Conservation (phyloP, 2,329 filamentous ascomycete genomes). For the Calonectria pseudoturangicola region DNA sequence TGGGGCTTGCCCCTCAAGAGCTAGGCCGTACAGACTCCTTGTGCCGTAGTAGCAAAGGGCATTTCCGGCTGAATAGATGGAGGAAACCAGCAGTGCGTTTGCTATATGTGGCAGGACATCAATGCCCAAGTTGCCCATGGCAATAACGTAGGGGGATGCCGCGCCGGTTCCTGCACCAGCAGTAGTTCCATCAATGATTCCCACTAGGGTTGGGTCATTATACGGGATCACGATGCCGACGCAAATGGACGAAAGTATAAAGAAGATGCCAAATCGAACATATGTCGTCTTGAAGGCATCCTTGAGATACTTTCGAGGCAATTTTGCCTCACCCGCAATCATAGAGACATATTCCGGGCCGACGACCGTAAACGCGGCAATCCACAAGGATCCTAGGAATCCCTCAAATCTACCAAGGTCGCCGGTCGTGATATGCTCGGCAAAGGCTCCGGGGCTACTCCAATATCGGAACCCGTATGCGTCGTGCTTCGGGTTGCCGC, state of each 20-base stretch:
- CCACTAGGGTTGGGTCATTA: neutral
- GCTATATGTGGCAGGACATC: constrained; percentile 71
- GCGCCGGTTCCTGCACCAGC: constrained; percentile 62
- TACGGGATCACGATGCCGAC: constrained; percentile 8
- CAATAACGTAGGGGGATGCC: constrained; percentile 76
- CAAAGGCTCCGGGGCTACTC: constrained; percentile 4
- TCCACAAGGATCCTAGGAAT: constrained; percentile 4
- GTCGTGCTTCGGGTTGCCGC: constrained; percentile 17
- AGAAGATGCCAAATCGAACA: neutral
- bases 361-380: constrained; percentile 1
- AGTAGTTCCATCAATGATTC: neutral
- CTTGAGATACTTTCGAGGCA: neutral
- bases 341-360: constrained; percentile 21
- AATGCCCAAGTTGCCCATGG: constrained; percentile 72
- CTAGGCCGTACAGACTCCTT: constrained; percentile 3
- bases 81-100: constrained; percentile 67
- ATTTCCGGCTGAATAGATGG: constrained; percentile 64
- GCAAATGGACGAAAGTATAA: neutral
- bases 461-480: constrained; percentile 17
- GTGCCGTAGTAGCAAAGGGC: constrained; percentile 58
- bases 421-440: neutral
- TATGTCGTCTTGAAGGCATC: constrained; percentile 20
- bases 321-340: constrained; percentile 19
- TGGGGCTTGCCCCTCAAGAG: constrained; percentile 49
- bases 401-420: constrained; percentile 7